Evolutionary conservation across 352 stramenopile species (phyloP).

Genomic region (Achlya hypogyna): DNA sequence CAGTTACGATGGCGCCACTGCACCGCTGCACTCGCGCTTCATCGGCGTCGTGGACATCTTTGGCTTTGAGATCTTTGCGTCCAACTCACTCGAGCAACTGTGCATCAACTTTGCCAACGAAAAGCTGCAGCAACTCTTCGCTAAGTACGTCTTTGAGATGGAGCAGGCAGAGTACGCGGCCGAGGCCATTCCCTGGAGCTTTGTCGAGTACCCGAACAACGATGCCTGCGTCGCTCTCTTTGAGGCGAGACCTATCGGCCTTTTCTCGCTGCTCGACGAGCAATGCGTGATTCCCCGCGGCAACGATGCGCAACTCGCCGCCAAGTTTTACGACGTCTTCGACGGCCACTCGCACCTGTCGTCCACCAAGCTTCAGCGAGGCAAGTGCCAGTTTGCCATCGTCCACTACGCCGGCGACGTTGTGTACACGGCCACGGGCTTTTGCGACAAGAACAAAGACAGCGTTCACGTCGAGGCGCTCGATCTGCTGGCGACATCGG

Average conservation of each 20-base stretch:
- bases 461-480: constrained; percentile 24
- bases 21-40: neutral
- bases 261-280: constrained; percentile 28
- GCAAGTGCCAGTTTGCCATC: constrained; percentile 5
- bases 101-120: constrained; percentile 32
- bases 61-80: constrained; percentile 35
- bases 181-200: constrained; percentile 21
- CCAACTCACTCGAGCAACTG: constrained; percentile 28
- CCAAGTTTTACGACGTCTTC: constrained; percentile 25
- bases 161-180: constrained; percentile 22
- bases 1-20: constrained; percentile 45
- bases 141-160: constrained; percentile 26
- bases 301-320: constrained; percentile 21
- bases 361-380: neutral
- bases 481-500: neutral
- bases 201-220: constrained; percentile 25
- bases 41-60: constrained; percentile 46
- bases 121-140: constrained; percentile 29
- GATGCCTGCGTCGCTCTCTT: constrained; percentile 33
- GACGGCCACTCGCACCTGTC: constrained; percentile 33
- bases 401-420: constrained; percentile 21
- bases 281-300: constrained; percentile 25
- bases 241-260: constrained; percentile 31
- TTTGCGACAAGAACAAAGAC: constrained; percentile 29
- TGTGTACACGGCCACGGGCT: neutral